phyloP scores from a whole-genome alignment of 2,329 filamentous ascomycete genomes.

The Stylonectria norvegica region DNA sequence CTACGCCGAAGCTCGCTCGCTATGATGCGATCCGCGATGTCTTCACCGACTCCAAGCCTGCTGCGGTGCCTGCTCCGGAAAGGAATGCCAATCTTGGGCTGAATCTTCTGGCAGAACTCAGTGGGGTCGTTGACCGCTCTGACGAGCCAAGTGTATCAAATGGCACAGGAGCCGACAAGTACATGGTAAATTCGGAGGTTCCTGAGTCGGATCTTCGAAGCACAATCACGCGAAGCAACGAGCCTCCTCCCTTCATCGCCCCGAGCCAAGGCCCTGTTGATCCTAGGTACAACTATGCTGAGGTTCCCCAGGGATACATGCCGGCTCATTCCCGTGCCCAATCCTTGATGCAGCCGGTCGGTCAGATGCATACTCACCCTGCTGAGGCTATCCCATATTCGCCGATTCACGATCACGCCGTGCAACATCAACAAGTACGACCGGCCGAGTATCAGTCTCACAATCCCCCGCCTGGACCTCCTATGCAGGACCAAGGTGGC shows the following conservation, averaged over 20 bases:
- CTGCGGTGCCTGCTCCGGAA: constrained; percentile 24
- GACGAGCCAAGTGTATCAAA: constrained; percentile 16
- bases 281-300: constrained; percentile 22
- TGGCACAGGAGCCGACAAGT: constrained; percentile 1
- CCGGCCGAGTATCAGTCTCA: constrained; percentile 28
- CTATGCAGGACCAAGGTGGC: constrained; percentile 22
- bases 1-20: constrained; percentile 31
- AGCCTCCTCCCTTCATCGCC: constrained; percentile 18
- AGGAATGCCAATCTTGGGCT: constrained; percentile 25
- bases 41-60: constrained; percentile 37
- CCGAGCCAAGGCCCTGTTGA: constrained; percentile 22
- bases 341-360: constrained; percentile 22
- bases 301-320: constrained; percentile 25
- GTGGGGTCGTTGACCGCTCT: constrained; percentile 29
- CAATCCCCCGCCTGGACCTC: constrained; percentile 21
- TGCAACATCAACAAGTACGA: constrained; percentile 26
- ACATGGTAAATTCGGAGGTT: constrained; percentile 4
- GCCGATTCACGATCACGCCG: constrained; percentile 24
- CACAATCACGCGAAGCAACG: constrained; percentile 22
- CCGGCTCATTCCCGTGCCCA: constrained; percentile 23
- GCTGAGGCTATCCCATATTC: constrained; percentile 24
- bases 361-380: constrained; percentile 22
- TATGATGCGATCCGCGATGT: constrained; percentile 42
- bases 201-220: constrained; percentile 20
- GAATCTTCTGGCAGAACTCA: constrained; percentile 35